Evolutionary conservation across 2,329 filamentous ascomycete species (phyloP), one percentile per base, ranked within the genome.

Genomic region (Zymoseptoria brevis): DNA sequence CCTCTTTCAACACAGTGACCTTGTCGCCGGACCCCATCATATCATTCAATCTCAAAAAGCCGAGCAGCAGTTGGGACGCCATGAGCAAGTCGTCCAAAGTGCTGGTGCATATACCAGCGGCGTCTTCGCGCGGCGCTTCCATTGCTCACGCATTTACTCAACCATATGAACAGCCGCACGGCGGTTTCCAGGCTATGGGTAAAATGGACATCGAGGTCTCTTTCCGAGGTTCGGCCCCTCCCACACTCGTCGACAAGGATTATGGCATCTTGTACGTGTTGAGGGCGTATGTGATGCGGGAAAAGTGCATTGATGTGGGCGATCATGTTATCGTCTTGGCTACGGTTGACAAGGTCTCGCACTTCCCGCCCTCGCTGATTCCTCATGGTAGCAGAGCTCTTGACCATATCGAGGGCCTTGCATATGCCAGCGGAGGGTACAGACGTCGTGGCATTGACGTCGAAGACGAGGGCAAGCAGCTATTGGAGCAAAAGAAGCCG

Each of bases 1-100:
- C 84, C 2, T 86, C 83, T 1, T 80, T 87, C 71, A 84, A 74
- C 61, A 83, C 82, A 3, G 81, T 86, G 13, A 79, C 81, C 0
- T 72, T 86, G 2, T 68, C 75, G 29, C 83, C 84, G 1, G 63
- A 69, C 1, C 81, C 83, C 0, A 75, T 82, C n/a, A 75, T 86
- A 24, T 83, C 81, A 0, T 86, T 87, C 76, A 87, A 86, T 62
- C 76, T 86, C 58, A 79, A 79, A 55, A 65, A 77, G 1, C 81
- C 82, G 1, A 85, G 83, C 0, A 75, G 79, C 45, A 85, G 83
- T 0, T 76, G 83, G 53, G 75, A 78, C 56, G 81, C 81, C 6
- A 80, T 86, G 8, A 65, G 71, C 50, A 62, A 63, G 0, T 66
- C 65, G 3, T 68, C 72, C 3, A 67, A 73, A 0, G 81, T 86